phyloP scores from a whole-genome alignment of 1,284 basidiomycete genomes.

The Marasmius tenuissimus region DNA sequence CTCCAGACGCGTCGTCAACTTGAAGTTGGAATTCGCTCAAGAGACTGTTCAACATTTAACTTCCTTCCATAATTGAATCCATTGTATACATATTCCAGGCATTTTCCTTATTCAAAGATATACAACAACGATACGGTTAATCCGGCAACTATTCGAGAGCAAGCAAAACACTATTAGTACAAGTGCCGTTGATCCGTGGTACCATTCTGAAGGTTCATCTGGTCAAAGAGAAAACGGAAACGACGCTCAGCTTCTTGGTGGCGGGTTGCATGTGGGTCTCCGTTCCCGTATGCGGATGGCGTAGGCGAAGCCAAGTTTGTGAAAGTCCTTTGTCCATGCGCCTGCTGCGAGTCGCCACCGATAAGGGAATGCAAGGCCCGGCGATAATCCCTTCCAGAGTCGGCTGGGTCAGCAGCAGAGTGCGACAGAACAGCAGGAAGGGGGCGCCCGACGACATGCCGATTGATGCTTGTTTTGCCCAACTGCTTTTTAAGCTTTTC shows the following conservation, averaged over 20 bases:
- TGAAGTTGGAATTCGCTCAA: no score
- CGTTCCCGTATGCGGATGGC: not conserved
- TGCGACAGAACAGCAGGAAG: not conserved
- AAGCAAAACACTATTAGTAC: not conserved
- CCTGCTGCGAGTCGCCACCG: not conserved
- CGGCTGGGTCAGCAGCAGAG: not conserved
- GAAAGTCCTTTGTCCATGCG: not conserved
- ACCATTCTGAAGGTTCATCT: not conserved
- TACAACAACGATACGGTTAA: no score
- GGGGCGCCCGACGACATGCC: not conserved
- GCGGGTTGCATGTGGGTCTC: not conserved
- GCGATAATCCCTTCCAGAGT: not conserved
- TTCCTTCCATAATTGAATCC: not conserved
- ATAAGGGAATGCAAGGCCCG: not conserved
- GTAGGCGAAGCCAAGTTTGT: not conserved
- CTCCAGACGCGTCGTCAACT: no score
- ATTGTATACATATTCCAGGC: no score
- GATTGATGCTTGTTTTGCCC: slow-evolving; percentile 31
- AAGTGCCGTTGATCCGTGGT: not conserved
- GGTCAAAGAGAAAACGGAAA: not conserved
- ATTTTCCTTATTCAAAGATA: no score
- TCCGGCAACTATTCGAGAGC: not conserved
- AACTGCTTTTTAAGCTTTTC: slow-evolving; percentile 59
- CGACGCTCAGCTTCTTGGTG: not conserved
- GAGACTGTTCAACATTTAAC: no score